Evolutionary conservation across 768 basidiomycete species (phyloP), one percentile per base, ranked within the genome.

Genomic region (Suillus sp.): DNA sequence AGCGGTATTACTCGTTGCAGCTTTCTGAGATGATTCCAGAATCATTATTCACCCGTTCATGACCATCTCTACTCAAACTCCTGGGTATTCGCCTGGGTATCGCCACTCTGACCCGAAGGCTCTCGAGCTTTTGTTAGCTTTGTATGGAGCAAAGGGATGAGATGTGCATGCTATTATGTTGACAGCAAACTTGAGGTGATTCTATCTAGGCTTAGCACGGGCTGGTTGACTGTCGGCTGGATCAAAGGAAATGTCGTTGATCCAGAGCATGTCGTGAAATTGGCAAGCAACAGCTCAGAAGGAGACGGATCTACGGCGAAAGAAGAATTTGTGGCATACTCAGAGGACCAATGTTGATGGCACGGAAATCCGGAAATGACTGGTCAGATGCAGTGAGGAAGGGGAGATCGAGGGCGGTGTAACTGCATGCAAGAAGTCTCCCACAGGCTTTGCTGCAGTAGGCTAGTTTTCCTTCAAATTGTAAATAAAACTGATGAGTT

Each of bases 221-320:
- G 79, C 1, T 90, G 88, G 89, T 79, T 81, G 60, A 81, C 83
- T 4, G 78, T 90, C 48, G 80, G 81, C 58, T 89, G 86, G 62
- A 86, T 90, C 56, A 83, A 84, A 57, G 88, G 90, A 68, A 86
- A 88, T 58, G 77, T 83, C 42, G 75, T 86, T 14, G 79, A 85
- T 59, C 82, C 86, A 0, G 80, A 77, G 27, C 79, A 80, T 62
- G 71, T 83, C 20, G 65, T 82, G 18, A 74, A 80, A 30, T 62
- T 83, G 57, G 79, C 78, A 2, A 73, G 76, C 0, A 74, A 77
- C 7, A 69, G 70, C 13, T 76, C 78, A 54, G 79, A 78, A 0
- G 73, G 74, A 22, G 74, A 77, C 62, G 78, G 76, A 2, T 66
- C 71, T 30, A 75, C 78, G 63, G 80, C 85, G 64, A 87, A 86